phyloP scores from a whole-genome alignment of 306 rosid genomes.

The Rosa lucieae region DNA sequence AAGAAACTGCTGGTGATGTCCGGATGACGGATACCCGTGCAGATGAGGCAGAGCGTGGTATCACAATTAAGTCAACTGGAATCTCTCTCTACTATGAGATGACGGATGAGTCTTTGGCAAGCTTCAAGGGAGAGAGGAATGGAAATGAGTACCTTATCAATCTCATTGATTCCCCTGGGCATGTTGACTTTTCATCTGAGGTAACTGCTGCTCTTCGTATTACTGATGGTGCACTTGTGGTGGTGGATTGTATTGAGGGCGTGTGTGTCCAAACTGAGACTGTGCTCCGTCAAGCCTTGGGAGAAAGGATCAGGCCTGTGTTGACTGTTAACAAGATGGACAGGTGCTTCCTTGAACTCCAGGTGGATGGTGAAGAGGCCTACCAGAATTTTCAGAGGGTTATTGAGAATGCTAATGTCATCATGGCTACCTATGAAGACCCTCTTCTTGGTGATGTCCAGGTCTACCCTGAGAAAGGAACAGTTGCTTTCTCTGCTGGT shows the following conservation, averaged over 20 bases:
- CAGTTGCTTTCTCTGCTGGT: slow-evolving; percentile 97
- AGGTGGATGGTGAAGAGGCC: slow-evolving; percentile 96
- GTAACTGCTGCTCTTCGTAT: slow-evolving; percentile 97
- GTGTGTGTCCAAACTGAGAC: slow-evolving; percentile 95
- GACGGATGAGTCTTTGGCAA: slow-evolving; percentile 51
- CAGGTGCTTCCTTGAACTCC: slow-evolving; percentile 93
- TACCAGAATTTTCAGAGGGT: slow-evolving; percentile 77
- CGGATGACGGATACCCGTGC: slow-evolving; percentile 91
- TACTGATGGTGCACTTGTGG: slow-evolving; percentile 92
- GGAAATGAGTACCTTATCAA: slow-evolving; percentile 95
- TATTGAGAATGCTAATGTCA: slow-evolving; percentile 92
- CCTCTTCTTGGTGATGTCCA: slow-evolving; percentile 80
- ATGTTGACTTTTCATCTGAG: slow-evolving; percentile 89
- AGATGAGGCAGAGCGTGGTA: slow-evolving; percentile 97
- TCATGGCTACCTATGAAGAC: slow-evolving; percentile 96
- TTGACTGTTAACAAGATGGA: slow-evolving; percentile 95
- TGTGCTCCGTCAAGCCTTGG: slow-evolving; percentile 84
- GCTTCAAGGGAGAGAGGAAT: slow-evolving; percentile 58
- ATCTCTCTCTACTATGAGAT: slow-evolving; percentile 93
- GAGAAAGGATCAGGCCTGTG: slow-evolving; percentile 90
- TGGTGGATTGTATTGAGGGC: slow-evolving; percentile 90
- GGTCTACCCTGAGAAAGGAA: slow-evolving; percentile 94
- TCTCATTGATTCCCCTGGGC: slow-evolving; percentile 93
- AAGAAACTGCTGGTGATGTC: slow-evolving; percentile 92
- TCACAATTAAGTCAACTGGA: slow-evolving; percentile 88